A percentile compares a stretch with the other conserved stretches of the same genome.
phyloP scores from a whole-genome alignment of 352 stramenopile species.

The Phytophthora gonapodyides region DNA sequence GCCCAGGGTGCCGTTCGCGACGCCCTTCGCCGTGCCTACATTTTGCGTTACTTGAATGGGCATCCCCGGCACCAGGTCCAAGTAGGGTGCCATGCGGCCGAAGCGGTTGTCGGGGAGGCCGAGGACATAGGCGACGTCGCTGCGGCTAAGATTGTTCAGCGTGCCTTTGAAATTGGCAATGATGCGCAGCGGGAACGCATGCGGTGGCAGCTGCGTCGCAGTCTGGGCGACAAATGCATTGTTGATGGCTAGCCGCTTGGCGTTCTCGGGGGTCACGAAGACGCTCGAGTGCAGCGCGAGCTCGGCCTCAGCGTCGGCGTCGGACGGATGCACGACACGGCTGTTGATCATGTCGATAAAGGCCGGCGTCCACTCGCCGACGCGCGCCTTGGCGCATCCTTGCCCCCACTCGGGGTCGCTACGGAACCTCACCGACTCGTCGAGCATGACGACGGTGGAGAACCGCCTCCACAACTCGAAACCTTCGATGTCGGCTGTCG shows the following conservation, averaged over 20 bases:
- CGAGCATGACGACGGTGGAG: no score
- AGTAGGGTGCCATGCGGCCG: neutral
- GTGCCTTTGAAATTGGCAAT: neutral
- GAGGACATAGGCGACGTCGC: neutral
- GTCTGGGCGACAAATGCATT: slow-evolving; percentile 3
- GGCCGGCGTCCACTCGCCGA: no score
- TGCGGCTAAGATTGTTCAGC: neutral
- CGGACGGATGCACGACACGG: slow-evolving; percentile 1
- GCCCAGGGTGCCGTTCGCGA: neutral
- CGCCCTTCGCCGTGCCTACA: neutral
- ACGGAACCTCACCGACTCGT: no score
- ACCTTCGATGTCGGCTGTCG: no score
- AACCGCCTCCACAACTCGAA: no score
- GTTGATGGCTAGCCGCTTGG: slow-evolving; percentile 8
- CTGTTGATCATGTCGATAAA: slow-evolving; percentile 1
- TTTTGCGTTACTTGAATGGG: neutral
- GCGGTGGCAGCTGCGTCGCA: no score
- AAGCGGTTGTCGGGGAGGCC: neutral
- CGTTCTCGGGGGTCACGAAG: slow-evolving; percentile 1
- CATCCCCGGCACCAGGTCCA: neutral
- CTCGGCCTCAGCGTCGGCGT: neutral
- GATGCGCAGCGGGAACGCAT: neutral
- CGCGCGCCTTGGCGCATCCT: no score
- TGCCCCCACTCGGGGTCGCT: no score
- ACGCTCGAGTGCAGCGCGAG: neutral